Evolutionary conservation across 2,329 filamentous ascomycete genomes (phyloP), one percentile per base, ranked within the genome.

Genomic region (Xylaria sp.): DNA sequence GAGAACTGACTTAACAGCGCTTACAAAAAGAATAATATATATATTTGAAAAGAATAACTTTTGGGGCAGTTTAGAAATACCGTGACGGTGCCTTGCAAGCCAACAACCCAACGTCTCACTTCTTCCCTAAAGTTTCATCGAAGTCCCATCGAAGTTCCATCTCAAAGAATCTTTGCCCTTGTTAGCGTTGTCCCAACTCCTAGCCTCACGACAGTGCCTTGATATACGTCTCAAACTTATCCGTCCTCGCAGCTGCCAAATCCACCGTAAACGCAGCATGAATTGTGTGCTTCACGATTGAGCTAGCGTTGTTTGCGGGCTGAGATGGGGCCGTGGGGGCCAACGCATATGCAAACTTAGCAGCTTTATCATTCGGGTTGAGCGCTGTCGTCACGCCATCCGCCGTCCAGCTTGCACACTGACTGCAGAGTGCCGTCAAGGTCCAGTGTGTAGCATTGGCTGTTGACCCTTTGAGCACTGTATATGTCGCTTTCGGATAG

Each of bases 391-490:
- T 56, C 19, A 29, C 19, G n/a, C 52, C 52, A 46, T 43, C 44
- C 7, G 48, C 60, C 13, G 23, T 62, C 74, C 74, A 79, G 1
- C 66, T 64, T 59, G 73, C 77, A 59, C 76, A 76, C 37, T 76
- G 74, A 43, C 71, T 69, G 67, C 75, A 77, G 4, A 79, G 68
- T 4, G 72, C 72, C 27, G 71, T 77, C 57, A 78, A 67, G 3
- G 72, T 73, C 77, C 77, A 79, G 70, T 79, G 77, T 11, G 77
- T 79, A 37, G 62, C 68, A 67, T 79, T 79, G 60, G 68, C 64
- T 0, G 60, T 66, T 2, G 75, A 74, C 19, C 73, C 73, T 4
- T 71, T 68, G 3, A 74, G 60, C 5, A 70, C 72, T 67, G 75
- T 74, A 48, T 60, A 73, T 4, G 74, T 75, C n/a, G 69, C 68